These are phyloP conservation scores for Raffaelea arxii DNA, from an alignment of 2,329 filamentous ascomycete species.

Conservation along the genomic window DNA sequence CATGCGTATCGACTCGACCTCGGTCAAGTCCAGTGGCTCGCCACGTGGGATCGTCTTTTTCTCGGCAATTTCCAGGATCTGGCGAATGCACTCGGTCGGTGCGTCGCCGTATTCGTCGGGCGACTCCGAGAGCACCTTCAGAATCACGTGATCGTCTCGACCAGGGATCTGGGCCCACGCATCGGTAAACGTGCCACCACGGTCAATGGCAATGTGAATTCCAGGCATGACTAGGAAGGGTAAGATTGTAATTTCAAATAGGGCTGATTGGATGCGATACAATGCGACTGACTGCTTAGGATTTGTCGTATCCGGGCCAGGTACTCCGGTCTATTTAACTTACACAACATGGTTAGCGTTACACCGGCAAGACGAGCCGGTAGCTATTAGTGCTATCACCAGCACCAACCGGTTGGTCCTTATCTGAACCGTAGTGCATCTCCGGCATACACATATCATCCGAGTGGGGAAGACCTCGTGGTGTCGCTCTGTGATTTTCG, in stretches of 20 bases:
- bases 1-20: constrained; percentile 69
- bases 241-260: not conserved
- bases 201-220: constrained; percentile 2
- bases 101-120: constrained; percentile 59
- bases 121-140: constrained; percentile 60
- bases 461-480: too few species aligned
- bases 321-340: too few species aligned
- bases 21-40: constrained; percentile 41
- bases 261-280: too few species aligned
- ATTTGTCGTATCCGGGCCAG: not conserved
- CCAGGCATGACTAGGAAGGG: not conserved
- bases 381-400: too few species aligned
- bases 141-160: constrained; percentile 49
- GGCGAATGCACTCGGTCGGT: constrained; percentile 57
- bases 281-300: not conserved
- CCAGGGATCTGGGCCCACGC: constrained; percentile 29
- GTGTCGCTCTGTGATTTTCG: too few species aligned
- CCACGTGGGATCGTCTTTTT: constrained; percentile 50
- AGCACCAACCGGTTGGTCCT: too few species aligned
- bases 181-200: not conserved
- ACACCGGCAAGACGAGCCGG: not conserved
- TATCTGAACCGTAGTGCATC: too few species aligned
- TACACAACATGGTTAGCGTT: too few species aligned
- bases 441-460: too few species aligned
- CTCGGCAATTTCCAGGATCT: constrained; percentile 21